phyloP scores from a whole-genome alignment of 2,329 filamentous ascomycete species.

The Hypoxylon sp. region DNA sequence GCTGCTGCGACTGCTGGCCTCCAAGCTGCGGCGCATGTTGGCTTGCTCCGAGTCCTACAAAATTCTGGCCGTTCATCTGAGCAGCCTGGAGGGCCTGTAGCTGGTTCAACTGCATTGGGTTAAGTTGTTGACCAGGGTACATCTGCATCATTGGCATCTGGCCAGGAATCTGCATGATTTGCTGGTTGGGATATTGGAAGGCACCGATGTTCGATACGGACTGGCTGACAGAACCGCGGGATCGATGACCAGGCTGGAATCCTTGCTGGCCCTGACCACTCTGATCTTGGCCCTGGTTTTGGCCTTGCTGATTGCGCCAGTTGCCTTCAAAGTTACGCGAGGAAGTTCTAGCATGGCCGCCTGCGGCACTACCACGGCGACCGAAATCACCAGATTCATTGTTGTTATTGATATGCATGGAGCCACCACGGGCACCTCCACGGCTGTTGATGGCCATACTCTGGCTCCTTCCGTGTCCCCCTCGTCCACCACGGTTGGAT shows the following conservation, averaged over 20 bases:
- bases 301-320: conserved; percentile 81
- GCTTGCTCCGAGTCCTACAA: conserved; percentile 72
- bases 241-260: conserved; percentile 93
- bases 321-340: conserved; percentile 98
- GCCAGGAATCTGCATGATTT: conserved; percentile 84
- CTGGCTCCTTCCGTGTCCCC: conserved; percentile 80
- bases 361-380: conserved; percentile 73
- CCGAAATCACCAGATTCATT: conserved; percentile 71
- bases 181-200: conserved; percentile 90
- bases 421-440: conserved; percentile 73
- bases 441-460: conserved; percentile 85
- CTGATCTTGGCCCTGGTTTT: conserved; percentile 73
- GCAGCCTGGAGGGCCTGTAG: conserved; percentile 91
- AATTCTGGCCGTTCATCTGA: conserved; percentile 79
- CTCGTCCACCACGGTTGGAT: conserved; percentile 62
- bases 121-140: conserved; percentile 85
- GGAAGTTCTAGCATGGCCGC: conserved; percentile 78
- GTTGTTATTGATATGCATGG: conserved; percentile 59
- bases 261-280: conserved; percentile 64
- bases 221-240: conserved; percentile 83
- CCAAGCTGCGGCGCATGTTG: conserved; percentile 76
- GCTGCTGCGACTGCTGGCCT: conserved; percentile 77
- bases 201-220: conserved; percentile 84
- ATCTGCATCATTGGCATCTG: conserved; percentile 87
- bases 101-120: conserved; percentile 86